Evolutionary conservation across 139 green algal species (phyloP).

Genomic region (Monoraphidium neglectum): DNA sequence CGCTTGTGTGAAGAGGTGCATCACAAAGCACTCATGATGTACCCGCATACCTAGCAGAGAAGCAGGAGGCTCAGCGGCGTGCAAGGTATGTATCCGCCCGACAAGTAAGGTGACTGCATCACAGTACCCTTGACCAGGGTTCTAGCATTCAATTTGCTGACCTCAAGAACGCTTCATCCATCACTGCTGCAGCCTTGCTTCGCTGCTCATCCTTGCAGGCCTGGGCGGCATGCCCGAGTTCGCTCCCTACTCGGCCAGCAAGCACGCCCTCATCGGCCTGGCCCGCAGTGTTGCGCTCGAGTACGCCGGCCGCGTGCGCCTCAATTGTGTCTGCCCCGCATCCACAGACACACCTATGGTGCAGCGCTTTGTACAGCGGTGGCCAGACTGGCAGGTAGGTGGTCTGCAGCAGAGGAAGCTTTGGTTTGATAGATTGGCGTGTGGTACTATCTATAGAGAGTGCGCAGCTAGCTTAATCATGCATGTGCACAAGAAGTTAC

Average conservation of each 20-base stretch:
- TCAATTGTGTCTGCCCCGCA: constrained; percentile 28
- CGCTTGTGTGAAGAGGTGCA: too few species aligned
- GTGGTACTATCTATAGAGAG: not conserved
- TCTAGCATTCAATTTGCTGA: too few species aligned
- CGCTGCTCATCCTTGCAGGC: constrained; percentile 13
- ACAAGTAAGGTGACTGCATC: too few species aligned
- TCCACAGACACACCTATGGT: constrained; percentile 31
- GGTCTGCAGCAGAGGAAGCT: too few species aligned
- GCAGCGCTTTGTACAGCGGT: constrained; percentile 8
- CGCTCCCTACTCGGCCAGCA: constrained; percentile 15
- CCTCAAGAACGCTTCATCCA: too few species aligned
- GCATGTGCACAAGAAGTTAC: not conserved
- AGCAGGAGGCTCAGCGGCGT: too few species aligned
- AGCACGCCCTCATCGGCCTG: constrained; percentile 19
- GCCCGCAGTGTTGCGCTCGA: constrained; percentile 2
- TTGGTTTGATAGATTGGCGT: too few species aligned
- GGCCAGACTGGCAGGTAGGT: constrained; percentile 24
- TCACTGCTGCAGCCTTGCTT: too few species aligned
- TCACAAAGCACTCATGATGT: too few species aligned
- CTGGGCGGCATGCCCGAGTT: constrained; percentile 26
- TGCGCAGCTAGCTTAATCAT: not conserved
- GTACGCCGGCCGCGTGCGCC: constrained; percentile 1
- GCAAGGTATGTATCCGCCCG: too few species aligned
- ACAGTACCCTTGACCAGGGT: too few species aligned
- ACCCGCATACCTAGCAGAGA: too few species aligned